Base-by-base conservation (phyloP, 2,329 filamentous ascomycete genomes). In the Nemania abortiva region DNA sequence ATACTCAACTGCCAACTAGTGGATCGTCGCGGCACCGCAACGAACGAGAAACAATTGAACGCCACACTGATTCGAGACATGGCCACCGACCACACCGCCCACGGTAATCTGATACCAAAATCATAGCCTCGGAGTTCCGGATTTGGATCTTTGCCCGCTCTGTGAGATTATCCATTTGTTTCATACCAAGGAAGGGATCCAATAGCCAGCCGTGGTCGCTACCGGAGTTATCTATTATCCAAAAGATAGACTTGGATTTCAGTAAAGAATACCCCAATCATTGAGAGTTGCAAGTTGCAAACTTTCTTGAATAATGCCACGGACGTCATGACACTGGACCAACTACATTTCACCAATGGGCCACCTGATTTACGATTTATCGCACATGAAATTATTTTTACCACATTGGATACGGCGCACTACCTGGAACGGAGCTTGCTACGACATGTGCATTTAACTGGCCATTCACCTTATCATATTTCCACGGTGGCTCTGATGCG, bases 261-360 rank as follows among this genome's bases (percentile, higher is more conserved):
- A 76, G 71, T 73, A 73, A 73, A 73, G 74, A 74, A 74, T 72
- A 66, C n/a, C 50, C 70, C 68, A 72, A 67, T 74, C 72, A 73
- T 74, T 73, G 74, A 74, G 70, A 78, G 78, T 77, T 78, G 78
- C 78, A 78, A 79, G 77, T 77, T 78, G 76, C 74, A 76, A 74
- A 73, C 73, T 77, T 75, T 63, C 39, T 71, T 75, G 70, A 77
- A 75, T 72, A 74, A 74, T 75, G 69, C 73, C 68, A 72, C 72
- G 71, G 76, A 75, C 67, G 69, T 64, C 63, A 70, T 72, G 69
- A 66, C 56, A 72, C 72, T 71, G 75, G 73, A 72, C 57, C 58
- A 63, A 65, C 60, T 65, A 69, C 64, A 69, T 64, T 61, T 65
- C 59, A 70, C 61, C 69, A 67, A 52, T 60, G 72, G 71, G 74